Evolutionary conservation across 192 early-diverging fungal species (phyloP).

Genomic region (Helicostylum pulchrum): DNA sequence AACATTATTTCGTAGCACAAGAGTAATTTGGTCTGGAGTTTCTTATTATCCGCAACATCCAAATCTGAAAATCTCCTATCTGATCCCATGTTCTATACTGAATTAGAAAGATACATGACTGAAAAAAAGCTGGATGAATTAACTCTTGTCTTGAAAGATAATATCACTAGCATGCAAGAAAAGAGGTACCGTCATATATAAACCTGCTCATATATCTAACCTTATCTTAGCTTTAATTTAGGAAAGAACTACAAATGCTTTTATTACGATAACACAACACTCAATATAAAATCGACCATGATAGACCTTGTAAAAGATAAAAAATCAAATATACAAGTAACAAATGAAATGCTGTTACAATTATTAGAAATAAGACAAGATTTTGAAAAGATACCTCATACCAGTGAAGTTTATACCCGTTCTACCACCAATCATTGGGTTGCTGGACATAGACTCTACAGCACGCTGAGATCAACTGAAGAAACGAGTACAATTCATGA

Average conservation of each 20-base stretch:
- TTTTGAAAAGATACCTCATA: conserved; percentile 45
- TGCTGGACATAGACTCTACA: conserved; percentile 43
- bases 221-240: conserved; percentile 16
- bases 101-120: conserved; percentile 23
- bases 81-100: conserved; percentile 28
- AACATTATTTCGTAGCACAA: conserved; percentile 17
- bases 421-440: conserved; percentile 55
- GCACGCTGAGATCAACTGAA: not conserved
- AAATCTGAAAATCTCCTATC: conserved; percentile 15
- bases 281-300: conserved; percentile 48
- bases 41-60: conserved; percentile 20
- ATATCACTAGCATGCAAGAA: conserved; percentile 22
- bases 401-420: conserved; percentile 50
- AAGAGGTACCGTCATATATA: conserved; percentile 21
- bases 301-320: conserved; percentile 15
- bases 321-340: conserved; percentile 30
- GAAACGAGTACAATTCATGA: not conserved
- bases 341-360: conserved; percentile 47
- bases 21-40: conserved; percentile 29
- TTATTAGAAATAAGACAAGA: conserved; percentile 53
- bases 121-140: conserved; percentile 16
- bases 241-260: conserved; percentile 35
- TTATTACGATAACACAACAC: conserved; percentile 45
- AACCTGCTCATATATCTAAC: not conserved
- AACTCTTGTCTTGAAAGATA: conserved; percentile 2